Evolutionary conservation across 805 yeast species (phyloP).

Genomic region (Yamadazyma scolyti): DNA sequence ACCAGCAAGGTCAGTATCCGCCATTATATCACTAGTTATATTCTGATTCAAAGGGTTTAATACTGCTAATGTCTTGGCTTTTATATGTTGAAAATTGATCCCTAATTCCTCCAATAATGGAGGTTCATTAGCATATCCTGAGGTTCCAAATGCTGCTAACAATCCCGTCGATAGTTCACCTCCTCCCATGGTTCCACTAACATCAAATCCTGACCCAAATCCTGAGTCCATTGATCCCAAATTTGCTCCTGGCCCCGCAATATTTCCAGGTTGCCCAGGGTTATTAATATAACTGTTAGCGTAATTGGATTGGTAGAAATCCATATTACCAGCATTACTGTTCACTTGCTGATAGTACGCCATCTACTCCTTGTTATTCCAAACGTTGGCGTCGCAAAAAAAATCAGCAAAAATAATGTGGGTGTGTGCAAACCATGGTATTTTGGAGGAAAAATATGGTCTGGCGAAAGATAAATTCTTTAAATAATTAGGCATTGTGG

Average conservation of each 20-base stretch:
- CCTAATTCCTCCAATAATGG: conserved; percentile 91
- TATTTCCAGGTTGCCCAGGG: conserved; percentile 9
- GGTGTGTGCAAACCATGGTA: too few species aligned
- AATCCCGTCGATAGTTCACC: conserved; percentile 66
- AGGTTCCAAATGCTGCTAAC: conserved; percentile 87
- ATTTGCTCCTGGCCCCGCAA: conserved; percentile 7
- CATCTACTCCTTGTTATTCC: too few species aligned
- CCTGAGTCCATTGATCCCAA: conserved; percentile 39
- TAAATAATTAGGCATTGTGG: too few species aligned
- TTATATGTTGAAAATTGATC: conserved; percentile 84
- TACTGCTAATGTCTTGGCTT: conserved; percentile 79
- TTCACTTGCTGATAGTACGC: conserved; percentile 37
- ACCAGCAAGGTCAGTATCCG: conserved; percentile 92
- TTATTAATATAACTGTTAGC: conserved; percentile 22
- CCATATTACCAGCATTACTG: conserved; percentile 31
- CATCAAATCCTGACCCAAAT: conserved; percentile 33
- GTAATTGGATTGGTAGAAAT: conserved; percentile 41
- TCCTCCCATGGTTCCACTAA: conserved; percentile 40
- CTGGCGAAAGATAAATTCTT: too few species aligned
- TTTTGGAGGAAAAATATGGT: too few species aligned
- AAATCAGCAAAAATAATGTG: too few species aligned
- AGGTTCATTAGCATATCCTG: conserved; percentile 94
- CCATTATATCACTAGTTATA: conserved; percentile 69
- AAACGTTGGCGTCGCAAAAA: too few species aligned
- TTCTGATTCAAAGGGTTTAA: conserved; percentile 65